These are phyloP conservation scores for Eucalyptus regnans DNA, from an alignment of 345 rosid species.

Conservation along the genomic window DNA sequence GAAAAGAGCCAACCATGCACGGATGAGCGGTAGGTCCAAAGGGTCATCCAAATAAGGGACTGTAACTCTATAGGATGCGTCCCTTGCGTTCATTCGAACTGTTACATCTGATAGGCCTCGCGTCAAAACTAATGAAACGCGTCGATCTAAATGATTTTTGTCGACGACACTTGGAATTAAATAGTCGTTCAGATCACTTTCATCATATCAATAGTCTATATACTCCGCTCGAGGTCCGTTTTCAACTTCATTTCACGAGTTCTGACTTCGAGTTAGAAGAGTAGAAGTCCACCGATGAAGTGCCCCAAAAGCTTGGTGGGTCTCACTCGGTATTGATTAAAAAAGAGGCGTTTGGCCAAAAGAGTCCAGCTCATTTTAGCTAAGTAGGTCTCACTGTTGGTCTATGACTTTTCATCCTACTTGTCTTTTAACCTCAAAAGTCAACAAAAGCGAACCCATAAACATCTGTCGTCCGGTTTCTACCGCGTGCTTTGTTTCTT, in stretches of 20 bases:
- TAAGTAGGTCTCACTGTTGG: not conserved
- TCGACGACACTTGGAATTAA: not conserved
- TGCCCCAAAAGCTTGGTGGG: not conserved
- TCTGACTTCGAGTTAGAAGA: not conserved
- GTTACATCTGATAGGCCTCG: rapidly evolving
- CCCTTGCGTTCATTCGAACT: not conserved
- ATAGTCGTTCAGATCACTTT: not conserved
- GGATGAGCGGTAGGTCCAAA: not conserved
- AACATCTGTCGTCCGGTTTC: not conserved
- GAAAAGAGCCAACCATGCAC: not conserved
- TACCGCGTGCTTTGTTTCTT: not conserved
- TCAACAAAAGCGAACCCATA: not conserved
- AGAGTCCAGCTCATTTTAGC: not conserved
- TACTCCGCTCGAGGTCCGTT: not conserved
- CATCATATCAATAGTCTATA: not conserved
- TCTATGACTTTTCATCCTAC: not conserved
- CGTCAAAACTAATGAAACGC: not conserved
- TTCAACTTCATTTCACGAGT: not conserved
- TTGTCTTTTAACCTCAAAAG: not conserved
- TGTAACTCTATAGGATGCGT: not conserved
- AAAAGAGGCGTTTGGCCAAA: not conserved
- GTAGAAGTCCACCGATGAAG: not conserved
- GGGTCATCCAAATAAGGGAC: not conserved
- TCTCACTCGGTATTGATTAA: not conserved
- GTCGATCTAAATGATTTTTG: not conserved